Evolutionary conservation across 2,329 filamentous ascomycete species (phyloP).

Genomic region (Monilinia laxa): DNA sequence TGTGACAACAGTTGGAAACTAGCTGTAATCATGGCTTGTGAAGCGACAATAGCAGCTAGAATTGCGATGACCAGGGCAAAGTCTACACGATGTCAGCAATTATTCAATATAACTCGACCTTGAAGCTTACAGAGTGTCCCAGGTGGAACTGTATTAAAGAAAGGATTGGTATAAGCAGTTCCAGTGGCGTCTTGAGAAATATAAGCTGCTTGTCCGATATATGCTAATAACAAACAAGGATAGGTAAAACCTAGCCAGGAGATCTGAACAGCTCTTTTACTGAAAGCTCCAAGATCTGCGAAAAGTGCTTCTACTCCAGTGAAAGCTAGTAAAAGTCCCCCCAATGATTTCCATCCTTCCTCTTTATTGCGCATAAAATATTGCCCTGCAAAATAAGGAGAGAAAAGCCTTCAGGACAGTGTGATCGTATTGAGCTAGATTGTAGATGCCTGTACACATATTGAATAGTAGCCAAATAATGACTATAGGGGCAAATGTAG

Average conservation of each 20-base stretch:
- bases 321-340: constrained; percentile 72
- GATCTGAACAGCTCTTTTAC: constrained; percentile 66
- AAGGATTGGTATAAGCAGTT: constrained; percentile 69
- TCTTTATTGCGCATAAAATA: constrained; percentile 60
- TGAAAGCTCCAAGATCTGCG: constrained; percentile 75
- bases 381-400: constrained; percentile 57
- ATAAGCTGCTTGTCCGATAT: constrained; percentile 67
- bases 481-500: constrained; percentile 64
- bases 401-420: constrained; percentile 58
- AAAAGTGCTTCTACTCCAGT: constrained; percentile 79
- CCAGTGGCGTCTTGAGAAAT: constrained; percentile 56
- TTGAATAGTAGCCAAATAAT: constrained; percentile 68
- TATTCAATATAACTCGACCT: neutral
- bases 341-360: constrained; percentile 63
- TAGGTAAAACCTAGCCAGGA: constrained; percentile 69
- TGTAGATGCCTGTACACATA: constrained; percentile 62
- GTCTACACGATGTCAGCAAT: constrained; percentile 37
- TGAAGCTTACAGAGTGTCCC: constrained; percentile 56
- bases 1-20: constrained; percentile 69
- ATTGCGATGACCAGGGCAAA: constrained; percentile 68
- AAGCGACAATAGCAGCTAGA: constrained; percentile 71
- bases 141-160: constrained; percentile 68
- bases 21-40: constrained; percentile 75
- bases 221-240: constrained; percentile 57
- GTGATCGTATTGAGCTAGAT: constrained; percentile 52